Evolutionary conservation across 2,329 filamentous ascomycete genomes (phyloP), one percentile per base, ranked within the genome.

Genomic region (Aspergillus aculeatus): DNA sequence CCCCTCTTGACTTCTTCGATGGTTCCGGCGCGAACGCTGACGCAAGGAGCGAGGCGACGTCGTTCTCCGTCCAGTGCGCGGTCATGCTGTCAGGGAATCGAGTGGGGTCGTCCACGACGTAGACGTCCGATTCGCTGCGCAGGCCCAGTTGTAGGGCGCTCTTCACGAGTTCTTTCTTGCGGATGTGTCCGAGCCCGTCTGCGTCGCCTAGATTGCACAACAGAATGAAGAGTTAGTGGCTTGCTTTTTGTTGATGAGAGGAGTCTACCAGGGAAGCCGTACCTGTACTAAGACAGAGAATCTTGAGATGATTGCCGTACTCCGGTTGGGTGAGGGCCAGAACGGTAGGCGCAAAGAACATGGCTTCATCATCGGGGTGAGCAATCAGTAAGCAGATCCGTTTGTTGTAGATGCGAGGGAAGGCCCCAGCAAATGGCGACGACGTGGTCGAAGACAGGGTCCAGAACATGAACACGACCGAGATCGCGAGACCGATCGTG

Each of bases 361-460:
- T 99, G 75, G 94, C 95, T 81, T 99, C 95, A 71, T 99, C 95
- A 77, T 99, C 95, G 0, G 95, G 95, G 78, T 99, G 95, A 23
- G 95, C 95, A 71, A 99, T 98, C 57, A 99, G 82, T 56, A 99
- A 84, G 73, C 91, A 90, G 72, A 99, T 92, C 71, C 91, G 87
- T 83, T 96, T 96, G 80, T 91, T 89, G 68, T 82, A 82, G 64
- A 97, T 80, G 49, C 80, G 84, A 4, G 91, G 90, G 60, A 78
- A 77, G 35, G 69, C 69, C 26, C 69, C 68, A 9, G 72, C 72
- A 59, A 77, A 75, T 11, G 75, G 73, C 7, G 76, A 78, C n/a
- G 71, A 69, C 3, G 69, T 69, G 12, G 77, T 78, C 6, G 76
- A 73, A 44, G 75, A 77, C 35, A 78, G 61, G 1, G 73, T 73